These are phyloP conservation scores for Yamadazyma songkhlaensis DNA, from an alignment of 1,139 yeast genomes.

Conservation along the genomic window DNA sequence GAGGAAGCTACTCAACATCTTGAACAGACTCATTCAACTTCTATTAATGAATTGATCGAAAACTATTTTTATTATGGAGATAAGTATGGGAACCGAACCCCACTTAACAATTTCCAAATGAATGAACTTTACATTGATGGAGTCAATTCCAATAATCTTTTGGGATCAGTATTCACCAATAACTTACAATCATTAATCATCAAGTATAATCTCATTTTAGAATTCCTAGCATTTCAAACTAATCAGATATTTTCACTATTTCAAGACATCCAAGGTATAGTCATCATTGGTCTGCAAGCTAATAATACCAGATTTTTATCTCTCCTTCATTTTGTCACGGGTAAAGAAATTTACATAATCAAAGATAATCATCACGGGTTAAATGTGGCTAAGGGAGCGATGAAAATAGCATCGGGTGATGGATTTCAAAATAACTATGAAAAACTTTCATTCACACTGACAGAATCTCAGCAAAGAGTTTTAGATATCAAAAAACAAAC, in stretches of 20 bases:
- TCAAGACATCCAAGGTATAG: conserved; percentile 23
- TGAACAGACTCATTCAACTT: conserved; percentile 13
- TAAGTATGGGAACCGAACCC: conserved; percentile 54
- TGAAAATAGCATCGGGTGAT: conserved; percentile 8
- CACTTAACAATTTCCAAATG: conserved; percentile 49
- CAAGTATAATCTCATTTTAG: conserved; percentile 44
- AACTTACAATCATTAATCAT: conserved; percentile 21
- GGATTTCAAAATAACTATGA: neutral
- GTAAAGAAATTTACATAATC: conserved; percentile 19
- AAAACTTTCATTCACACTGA: neutral
- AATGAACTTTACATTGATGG: conserved; percentile 49
- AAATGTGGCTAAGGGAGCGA: conserved; percentile 15
- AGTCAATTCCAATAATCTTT: conserved; percentile 20
- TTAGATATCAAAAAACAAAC: conserved; percentile 1
- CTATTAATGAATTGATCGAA: conserved; percentile 31
- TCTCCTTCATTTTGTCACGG: conserved; percentile 23
- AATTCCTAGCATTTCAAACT: conserved; percentile 52
- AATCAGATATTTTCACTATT: conserved; percentile 28
- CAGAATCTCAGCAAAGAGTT: neutral
- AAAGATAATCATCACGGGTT: conserved; percentile 11
- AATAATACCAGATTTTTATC: conserved; percentile 40
- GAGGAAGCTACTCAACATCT: conserved; percentile 28
- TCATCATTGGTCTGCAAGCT: conserved; percentile 52
- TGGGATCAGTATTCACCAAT: conserved; percentile 9
- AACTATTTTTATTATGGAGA: conserved; percentile 52